phyloP scores from a whole-genome alignment of 129 eudicot genomes.

The Erigeron canadensis region DNA sequence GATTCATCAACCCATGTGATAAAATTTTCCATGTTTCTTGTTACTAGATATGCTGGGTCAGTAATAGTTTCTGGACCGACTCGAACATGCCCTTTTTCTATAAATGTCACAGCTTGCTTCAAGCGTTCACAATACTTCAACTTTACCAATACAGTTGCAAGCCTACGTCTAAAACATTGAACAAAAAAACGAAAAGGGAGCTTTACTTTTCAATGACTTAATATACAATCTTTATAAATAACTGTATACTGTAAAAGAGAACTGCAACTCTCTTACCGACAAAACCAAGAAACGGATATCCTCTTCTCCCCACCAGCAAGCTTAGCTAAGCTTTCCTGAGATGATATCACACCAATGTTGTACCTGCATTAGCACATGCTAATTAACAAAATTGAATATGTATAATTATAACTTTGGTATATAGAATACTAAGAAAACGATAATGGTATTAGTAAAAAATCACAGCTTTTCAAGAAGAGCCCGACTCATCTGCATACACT shows the following conservation, averaged over 20 bases:
- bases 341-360: slow-evolving; percentile 87
- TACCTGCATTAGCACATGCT: slow-evolving; percentile 51
- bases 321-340: slow-evolving; percentile 77
- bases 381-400: too few relatives aligned
- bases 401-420: too few relatives aligned
- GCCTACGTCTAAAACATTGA: slow-evolving; percentile 59
- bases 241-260: too few relatives aligned
- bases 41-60: slow-evolving; percentile 86
- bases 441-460: slow-evolving; percentile 28
- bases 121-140: slow-evolving; percentile 77
- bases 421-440: too few relatives aligned
- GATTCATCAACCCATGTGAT: slow-evolving; percentile 93
- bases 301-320: too few relatives aligned
- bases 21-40: slow-evolving; percentile 94
- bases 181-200: background rate
- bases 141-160: slow-evolving; percentile 62
- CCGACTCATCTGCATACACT: slow-evolving; percentile 80
- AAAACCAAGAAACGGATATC: slow-evolving; percentile 76
- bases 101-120: slow-evolving; percentile 82
- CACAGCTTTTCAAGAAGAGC: slow-evolving; percentile 84
- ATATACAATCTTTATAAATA: too few relatives aligned
- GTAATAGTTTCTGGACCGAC: slow-evolving; percentile 91
- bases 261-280: slow-evolving; percentile 57
- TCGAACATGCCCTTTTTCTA: slow-evolving; percentile 94
- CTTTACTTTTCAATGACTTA: too few relatives aligned